phyloP scores from a whole-genome alignment of 352 stramenopile genomes.

The Chrysophaeum taylorii region DNA sequence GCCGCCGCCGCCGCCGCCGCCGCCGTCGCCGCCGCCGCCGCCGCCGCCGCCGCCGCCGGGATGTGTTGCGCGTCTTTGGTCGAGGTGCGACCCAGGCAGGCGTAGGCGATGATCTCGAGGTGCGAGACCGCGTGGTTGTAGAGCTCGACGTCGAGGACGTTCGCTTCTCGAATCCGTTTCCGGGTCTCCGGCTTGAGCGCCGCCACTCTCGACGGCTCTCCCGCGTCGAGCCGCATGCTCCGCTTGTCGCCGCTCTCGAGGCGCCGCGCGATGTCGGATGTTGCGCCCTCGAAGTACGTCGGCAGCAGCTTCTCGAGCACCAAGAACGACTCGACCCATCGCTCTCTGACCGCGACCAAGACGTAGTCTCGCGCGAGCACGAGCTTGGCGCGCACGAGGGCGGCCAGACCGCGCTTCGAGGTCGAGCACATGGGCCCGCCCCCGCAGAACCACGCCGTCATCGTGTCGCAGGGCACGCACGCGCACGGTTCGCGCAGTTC shows the following conservation, averaged over 20 bases:
- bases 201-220: no score
- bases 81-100: neutral
- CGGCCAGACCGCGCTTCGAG: neutral
- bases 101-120: neutral
- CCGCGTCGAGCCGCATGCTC: neutral
- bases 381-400: conserved; percentile 3
- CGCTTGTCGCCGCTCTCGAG: neutral
- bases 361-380: neutral
- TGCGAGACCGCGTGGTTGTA: neutral
- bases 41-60: no score
- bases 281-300: neutral
- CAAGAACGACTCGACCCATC: neutral
- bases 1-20: no score
- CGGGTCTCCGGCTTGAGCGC: no score
- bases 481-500: neutral
- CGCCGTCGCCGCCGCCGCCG: no score
- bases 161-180: neutral
- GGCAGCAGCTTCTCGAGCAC: neutral
- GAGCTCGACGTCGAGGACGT: neutral
- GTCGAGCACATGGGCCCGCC: neutral
- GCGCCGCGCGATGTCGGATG: neutral
- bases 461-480: neutral
- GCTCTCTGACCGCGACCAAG: neutral
- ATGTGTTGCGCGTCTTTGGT: no score
- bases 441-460: conserved; percentile 10